Conservation (phyloP, 495 filamentous ascomycete genomes). For the Penicillium salamii region DNA sequence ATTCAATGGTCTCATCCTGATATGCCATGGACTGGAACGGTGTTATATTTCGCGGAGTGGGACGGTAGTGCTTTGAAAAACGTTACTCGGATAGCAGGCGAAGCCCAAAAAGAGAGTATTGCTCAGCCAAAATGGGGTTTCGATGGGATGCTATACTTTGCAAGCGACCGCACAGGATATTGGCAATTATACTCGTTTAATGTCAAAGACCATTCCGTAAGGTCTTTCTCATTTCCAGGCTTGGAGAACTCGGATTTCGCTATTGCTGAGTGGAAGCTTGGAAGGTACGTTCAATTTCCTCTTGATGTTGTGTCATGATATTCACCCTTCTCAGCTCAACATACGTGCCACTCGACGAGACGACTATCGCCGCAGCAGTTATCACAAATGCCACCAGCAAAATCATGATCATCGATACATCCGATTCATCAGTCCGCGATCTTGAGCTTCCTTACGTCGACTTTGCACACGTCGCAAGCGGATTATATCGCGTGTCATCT, state of each 20-base stretch:
- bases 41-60: constrained; percentile 40
- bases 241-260: too few relatives aligned
- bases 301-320: too few relatives aligned
- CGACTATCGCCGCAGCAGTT: constrained; percentile 31
- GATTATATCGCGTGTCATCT: too few relatives aligned
- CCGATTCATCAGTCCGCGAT: constrained; percentile 1
- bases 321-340: constrained; percentile 12
- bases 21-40: constrained; percentile 48
- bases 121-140: constrained; percentile 44
- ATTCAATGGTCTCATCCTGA: constrained; percentile 50
- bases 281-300: too few relatives aligned
- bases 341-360: constrained; percentile 36
- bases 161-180: constrained; percentile 37
- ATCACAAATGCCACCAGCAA: constrained; percentile 25
- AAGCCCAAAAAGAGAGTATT: constrained; percentile 30
- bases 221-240: background rate
- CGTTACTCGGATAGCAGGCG: constrained; percentile 27
- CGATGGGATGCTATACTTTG: constrained; percentile 44
- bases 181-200: constrained; percentile 39
- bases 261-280: too few relatives aligned
- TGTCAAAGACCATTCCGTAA: constrained; percentile 1
- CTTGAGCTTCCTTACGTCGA: too few relatives aligned
- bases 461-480: too few relatives aligned
- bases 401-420: constrained; percentile 19
- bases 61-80: constrained; percentile 17